phyloP scores from a whole-genome alignment of 495 filamentous ascomycete genomes.

The Physcia stellaris region DNA sequence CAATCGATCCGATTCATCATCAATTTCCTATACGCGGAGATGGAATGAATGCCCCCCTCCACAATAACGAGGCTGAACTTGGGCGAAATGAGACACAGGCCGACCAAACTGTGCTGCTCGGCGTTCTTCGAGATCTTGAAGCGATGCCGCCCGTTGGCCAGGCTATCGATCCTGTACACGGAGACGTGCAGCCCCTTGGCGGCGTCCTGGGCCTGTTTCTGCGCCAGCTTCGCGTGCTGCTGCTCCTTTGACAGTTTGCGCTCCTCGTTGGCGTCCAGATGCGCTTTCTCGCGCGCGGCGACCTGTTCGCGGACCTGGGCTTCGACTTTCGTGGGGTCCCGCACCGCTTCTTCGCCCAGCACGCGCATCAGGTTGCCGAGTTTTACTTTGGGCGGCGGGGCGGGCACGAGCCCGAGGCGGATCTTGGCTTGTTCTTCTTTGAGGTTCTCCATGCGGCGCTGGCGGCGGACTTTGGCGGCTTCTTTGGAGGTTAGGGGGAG shows the following conservation, averaged over 20 bases:
- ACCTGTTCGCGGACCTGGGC: slow-evolving; percentile 86
- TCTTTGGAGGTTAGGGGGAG: slow-evolving; percentile 89
- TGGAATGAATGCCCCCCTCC: slow-evolving; percentile 72
- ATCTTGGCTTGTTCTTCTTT: slow-evolving; percentile 97
- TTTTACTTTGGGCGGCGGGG: slow-evolving; percentile 81
- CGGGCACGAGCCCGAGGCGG: slow-evolving; percentile 72
- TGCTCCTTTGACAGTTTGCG: slow-evolving; percentile 87
- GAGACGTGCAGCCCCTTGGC: slow-evolving; percentile 68
- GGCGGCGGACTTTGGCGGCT: slow-evolving; percentile 79
- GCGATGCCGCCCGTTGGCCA: slow-evolving; percentile 81
- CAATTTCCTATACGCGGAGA: slow-evolving; percentile 72
- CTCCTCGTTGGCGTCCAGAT: slow-evolving; percentile 68
- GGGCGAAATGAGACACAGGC: slow-evolving; percentile 79
- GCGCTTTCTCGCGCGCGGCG: slow-evolving; percentile 62
- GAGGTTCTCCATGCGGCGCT: slow-evolving; percentile 77
- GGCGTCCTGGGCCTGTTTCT: slow-evolving; percentile 78
- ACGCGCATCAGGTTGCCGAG: slow-evolving; percentile 95
- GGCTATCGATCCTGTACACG: slow-evolving; percentile 77
- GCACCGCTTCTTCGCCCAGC: slow-evolving; percentile 91
- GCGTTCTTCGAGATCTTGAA: slow-evolving; percentile 89
- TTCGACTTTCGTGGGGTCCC: slow-evolving; percentile 94
- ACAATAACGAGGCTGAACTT: slow-evolving; percentile 79
- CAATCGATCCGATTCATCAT: slow-evolving; percentile 90
- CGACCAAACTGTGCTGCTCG: slow-evolving; percentile 72
- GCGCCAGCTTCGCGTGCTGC: slow-evolving; percentile 66